Conservation (phyloP, 768 basidiomycete genomes). For the Rhizopogon sp. region DNA sequence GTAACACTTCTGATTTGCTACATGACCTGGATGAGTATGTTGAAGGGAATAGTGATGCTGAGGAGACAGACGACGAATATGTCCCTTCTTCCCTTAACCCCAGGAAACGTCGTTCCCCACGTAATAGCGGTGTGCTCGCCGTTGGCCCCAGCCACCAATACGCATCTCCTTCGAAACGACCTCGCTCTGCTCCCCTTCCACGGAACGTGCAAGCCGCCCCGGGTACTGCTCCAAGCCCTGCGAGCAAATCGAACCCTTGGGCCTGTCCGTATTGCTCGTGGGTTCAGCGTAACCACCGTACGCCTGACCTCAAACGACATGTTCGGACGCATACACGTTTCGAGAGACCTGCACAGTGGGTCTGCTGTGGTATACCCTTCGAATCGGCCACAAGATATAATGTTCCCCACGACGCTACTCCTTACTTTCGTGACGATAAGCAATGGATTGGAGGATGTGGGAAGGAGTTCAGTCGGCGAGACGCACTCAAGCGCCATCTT, state of each 20-base stretch:
- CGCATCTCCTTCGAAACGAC: conserved; percentile 14
- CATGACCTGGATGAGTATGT: conserved; percentile 23
- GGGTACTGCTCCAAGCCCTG: conserved; percentile 12
- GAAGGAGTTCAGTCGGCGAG: conserved; percentile 32
- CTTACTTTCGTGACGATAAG: conserved; percentile 23
- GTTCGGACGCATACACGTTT: conserved; percentile 44
- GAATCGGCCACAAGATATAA: conserved; percentile 18
- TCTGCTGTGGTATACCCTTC: conserved; percentile 31
- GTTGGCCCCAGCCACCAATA: neutral
- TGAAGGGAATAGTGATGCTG: conserved; percentile 33
- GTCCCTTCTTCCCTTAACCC: conserved; percentile 30
- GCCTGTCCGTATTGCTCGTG: conserved; percentile 45
- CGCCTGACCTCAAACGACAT: conserved; percentile 59
- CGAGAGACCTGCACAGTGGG: conserved; percentile 30
- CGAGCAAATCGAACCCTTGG: conserved; percentile 30
- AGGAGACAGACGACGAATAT: conserved; percentile 41
- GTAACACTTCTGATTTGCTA: neutral
- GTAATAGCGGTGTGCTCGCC: neutral
- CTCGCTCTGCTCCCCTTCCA: conserved; percentile 31
- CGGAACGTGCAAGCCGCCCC: conserved; percentile 41
- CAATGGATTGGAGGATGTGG: conserved; percentile 34
- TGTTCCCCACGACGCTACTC: conserved; percentile 15
- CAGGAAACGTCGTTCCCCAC: conserved; percentile 29
- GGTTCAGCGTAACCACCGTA: conserved; percentile 43
- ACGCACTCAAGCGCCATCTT: conserved; percentile 37